Conservation (phyloP, 2,329 filamentous ascomycete genomes). For the Aspergillus carbonarius region DNA sequence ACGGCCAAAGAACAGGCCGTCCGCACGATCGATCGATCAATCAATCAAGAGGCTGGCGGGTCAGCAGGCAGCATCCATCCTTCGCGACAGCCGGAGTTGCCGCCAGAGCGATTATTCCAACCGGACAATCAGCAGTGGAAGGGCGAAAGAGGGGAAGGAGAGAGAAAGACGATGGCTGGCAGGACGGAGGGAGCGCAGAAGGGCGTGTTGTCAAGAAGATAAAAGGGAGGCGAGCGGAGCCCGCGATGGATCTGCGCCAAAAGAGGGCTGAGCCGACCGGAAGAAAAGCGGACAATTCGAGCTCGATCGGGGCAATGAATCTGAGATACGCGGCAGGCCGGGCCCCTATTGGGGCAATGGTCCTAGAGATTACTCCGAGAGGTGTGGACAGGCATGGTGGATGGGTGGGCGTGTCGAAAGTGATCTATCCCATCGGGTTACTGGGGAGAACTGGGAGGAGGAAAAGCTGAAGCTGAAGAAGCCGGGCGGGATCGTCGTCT, state of each 20-base stretch:
- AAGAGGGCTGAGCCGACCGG: neutral
- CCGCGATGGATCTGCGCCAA: neutral
- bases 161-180: neutral
- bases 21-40: neutral
- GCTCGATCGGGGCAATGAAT: neutral
- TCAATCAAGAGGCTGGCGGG: neutral
- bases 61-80: slow-evolving; percentile 20
- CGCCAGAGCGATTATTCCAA: neutral
- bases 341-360: neutral
- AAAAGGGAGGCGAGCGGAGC: neutral
- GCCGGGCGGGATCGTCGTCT: neutral
- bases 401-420: too few species aligned
- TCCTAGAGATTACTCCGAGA: neutral
- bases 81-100: neutral
- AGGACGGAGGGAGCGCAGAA: neutral
- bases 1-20: neutral
- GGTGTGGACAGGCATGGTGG: neutral
- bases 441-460: neutral
- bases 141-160: neutral
- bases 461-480: too few species aligned
- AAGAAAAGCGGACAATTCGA: neutral
- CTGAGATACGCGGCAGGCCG: neutral
- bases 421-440: neutral
- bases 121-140: neutral
- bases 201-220: neutral